A percentile compares a stretch with the other conserved stretches of the same genome.
phyloP scores from a whole-genome alignment of 2,329 filamentous ascomycete species.

The Septoria petroselini region DNA sequence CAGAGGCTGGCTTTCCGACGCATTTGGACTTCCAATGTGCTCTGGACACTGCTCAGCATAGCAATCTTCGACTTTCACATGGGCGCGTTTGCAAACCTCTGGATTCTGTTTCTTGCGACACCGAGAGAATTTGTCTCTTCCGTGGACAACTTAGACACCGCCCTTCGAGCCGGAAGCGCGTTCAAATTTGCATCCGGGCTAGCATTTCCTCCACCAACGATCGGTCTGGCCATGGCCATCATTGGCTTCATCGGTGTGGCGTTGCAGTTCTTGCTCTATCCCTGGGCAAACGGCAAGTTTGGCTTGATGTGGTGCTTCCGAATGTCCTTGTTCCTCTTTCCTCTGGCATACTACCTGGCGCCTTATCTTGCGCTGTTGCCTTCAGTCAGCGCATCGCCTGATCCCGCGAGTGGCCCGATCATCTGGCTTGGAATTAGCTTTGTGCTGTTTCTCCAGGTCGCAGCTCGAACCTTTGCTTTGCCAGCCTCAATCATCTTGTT shows the following conservation, averaged over 20 bases:
- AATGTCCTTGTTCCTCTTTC: constrained; percentile 66
- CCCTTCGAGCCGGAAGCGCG: constrained; percentile 37
- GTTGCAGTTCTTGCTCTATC: constrained; percentile 70
- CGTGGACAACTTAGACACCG: constrained; percentile 30
- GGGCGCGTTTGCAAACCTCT: constrained; percentile 72
- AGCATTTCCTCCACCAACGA: constrained; percentile 65
- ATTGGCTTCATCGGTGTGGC: constrained; percentile 72
- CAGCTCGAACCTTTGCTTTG: constrained; percentile 66
- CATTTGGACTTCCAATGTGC: constrained; percentile 54
- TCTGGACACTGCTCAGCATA: constrained; percentile 60
- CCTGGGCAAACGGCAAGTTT: constrained; percentile 61
- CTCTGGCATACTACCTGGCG: constrained; percentile 64
- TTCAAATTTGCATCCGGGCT: constrained; percentile 70
- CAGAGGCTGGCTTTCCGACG: constrained; percentile 47
- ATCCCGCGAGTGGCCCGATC: constrained; percentile 53
- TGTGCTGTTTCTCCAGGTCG: constrained; percentile 66
- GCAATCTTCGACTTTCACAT: constrained; percentile 71
- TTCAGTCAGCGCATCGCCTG: constrained; percentile 46
- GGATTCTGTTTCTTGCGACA: constrained; percentile 73
- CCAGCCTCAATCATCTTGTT: constrained; percentile 56
- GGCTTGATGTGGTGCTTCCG: constrained; percentile 68
- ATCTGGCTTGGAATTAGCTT: constrained; percentile 65
- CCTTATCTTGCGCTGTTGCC: constrained; percentile 71
- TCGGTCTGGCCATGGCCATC: constrained; percentile 75
- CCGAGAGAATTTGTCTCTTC: constrained; percentile 51